These are phyloP conservation scores for Cutaneotrichosporon curvatum DNA, from an alignment of 1,284 basidiomycete species.

Conservation along the genomic window DNA sequence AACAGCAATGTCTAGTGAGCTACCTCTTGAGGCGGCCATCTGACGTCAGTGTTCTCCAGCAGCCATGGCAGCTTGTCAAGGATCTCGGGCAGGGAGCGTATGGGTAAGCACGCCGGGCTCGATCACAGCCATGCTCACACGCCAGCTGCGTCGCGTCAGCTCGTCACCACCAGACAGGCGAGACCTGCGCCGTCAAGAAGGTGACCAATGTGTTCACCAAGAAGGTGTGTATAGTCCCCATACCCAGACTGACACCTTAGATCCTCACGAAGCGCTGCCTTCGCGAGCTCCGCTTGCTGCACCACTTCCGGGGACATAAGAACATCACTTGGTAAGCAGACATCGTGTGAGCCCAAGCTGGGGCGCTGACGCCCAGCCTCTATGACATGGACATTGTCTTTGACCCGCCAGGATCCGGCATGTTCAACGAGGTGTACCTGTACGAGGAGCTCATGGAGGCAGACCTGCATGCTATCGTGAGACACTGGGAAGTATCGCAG, in stretches of 20 bases:
- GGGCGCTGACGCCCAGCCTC: constrained; percentile 51
- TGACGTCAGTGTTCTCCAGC: constrained; percentile 60
- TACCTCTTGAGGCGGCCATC: not conserved
- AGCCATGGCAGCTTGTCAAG: constrained; percentile 88
- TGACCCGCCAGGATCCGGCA: constrained; percentile 63
- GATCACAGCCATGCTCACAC: not conserved
- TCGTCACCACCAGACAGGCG: constrained; percentile 71
- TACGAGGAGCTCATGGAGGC: constrained; percentile 99
- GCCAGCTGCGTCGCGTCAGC: constrained; percentile 71
- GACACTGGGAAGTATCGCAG: constrained; percentile 20
- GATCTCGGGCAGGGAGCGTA: constrained; percentile 92
- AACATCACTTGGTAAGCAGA: constrained; percentile 64
- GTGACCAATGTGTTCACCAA: constrained; percentile 97
- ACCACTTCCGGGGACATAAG: constrained; percentile 95
- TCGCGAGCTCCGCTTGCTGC: constrained; percentile 85
- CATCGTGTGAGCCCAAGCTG: too few relatives aligned
- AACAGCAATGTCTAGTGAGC: constrained; percentile 45
- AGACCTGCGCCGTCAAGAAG: constrained; percentile 64
- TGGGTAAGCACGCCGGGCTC: constrained; percentile 49
- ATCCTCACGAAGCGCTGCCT: constrained; percentile 92
- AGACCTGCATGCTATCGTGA: constrained; percentile 94
- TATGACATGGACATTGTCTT: constrained; percentile 98
- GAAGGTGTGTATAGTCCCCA: too few relatives aligned
- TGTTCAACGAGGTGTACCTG: constrained; percentile 92
- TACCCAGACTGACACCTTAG: too few relatives aligned